phyloP scores from a whole-genome alignment of 495 filamentous ascomycete species.

The Aspergillus ostianus region DNA sequence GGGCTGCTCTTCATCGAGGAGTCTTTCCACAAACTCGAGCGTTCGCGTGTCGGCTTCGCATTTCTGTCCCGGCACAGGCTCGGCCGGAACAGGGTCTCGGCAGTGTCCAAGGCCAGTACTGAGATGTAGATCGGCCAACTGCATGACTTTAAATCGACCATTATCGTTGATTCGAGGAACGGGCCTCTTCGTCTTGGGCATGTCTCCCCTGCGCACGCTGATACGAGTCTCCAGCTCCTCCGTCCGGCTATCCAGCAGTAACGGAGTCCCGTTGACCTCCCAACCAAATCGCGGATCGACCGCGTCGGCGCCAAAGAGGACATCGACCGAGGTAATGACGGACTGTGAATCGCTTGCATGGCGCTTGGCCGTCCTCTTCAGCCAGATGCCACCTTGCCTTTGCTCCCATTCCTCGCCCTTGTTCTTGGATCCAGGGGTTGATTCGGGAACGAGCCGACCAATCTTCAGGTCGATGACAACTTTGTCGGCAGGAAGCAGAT shows the following conservation, averaged over 20 bases:
- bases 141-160: slow-evolving; percentile 97
- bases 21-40: slow-evolving; percentile 77
- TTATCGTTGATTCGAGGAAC: slow-evolving; percentile 75
- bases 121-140: slow-evolving; percentile 86
- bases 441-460: slow-evolving; percentile 69
- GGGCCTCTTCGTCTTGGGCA: slow-evolving; percentile 57
- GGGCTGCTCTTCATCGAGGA: slow-evolving; percentile 88
- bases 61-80: slow-evolving; percentile 60
- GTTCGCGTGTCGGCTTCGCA: slow-evolving; percentile 93
- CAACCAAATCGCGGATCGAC: slow-evolving; percentile 84
- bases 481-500: slow-evolving; percentile 69
- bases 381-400: slow-evolving; percentile 78
- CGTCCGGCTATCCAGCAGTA: slow-evolving; percentile 62
- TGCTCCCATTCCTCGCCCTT: slow-evolving; percentile 75
- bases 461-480: slow-evolving; percentile 82
- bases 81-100: slow-evolving; percentile 75
- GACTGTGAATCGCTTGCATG: slow-evolving; percentile 75
- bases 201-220: slow-evolving; percentile 70
- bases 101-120: slow-evolving; percentile 84
- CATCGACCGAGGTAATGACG: slow-evolving; percentile 80
- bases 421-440: slow-evolving; percentile 52
- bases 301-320: slow-evolving; percentile 90
- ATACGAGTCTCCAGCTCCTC: slow-evolving; percentile 67
- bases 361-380: slow-evolving; percentile 73
- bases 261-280: slow-evolving; percentile 67